Conservation (phyloP, 2,329 filamentous ascomycete genomes). For the Neurospora crassa region DNA sequence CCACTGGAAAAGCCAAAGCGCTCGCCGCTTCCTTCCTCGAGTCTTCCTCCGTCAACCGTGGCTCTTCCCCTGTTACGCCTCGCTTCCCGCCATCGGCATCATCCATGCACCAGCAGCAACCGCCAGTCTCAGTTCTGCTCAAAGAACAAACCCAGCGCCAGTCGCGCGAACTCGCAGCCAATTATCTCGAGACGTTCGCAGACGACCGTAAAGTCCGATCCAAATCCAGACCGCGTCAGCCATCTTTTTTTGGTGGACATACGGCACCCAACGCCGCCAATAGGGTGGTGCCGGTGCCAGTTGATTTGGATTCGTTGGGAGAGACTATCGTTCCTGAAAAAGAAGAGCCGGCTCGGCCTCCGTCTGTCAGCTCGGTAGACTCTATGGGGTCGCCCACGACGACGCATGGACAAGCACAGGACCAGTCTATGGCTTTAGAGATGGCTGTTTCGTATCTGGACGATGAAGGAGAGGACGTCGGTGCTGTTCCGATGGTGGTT, state of each 20-base stretch:
- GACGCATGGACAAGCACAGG: background rate
- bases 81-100: background rate
- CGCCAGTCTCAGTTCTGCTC: background rate
- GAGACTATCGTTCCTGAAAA: background rate
- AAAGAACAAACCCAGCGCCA: background rate
- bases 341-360: background rate
- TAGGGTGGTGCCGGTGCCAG: background rate
- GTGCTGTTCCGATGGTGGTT: background rate
- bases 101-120: background rate
- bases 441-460: background rate
- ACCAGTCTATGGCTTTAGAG: background rate
- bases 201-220: background rate
- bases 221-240: background rate
- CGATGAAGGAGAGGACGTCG: background rate
- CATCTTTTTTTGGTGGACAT: background rate
- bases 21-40: background rate
- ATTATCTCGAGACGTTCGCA: constrained; percentile 1
- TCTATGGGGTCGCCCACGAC: background rate
- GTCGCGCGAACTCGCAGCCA: constrained; percentile 3
- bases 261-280: background rate
- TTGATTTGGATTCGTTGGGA: background rate
- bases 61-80: background rate
- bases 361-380: background rate
- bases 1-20: background rate
- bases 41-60: background rate